Evolutionary conservation across 2,329 filamentous ascomycete genomes (phyloP).

Genomic region (Fusarium avenaceum): DNA sequence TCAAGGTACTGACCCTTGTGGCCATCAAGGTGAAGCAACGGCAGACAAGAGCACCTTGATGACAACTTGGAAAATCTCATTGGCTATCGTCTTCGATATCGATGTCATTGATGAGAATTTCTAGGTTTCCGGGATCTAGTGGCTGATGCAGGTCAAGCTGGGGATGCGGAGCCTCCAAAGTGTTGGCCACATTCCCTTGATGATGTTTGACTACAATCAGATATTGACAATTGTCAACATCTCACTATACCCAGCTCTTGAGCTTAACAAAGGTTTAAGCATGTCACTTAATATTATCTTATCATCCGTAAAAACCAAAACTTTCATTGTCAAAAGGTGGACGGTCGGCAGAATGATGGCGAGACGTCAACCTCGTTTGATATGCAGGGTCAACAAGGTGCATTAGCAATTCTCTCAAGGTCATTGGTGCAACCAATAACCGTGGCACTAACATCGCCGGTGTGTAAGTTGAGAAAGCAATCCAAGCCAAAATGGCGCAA

Average conservation of each 20-base stretch:
- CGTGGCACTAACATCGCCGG: background rate
- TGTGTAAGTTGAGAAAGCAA: background rate
- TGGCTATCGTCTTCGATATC: slow-evolving; percentile 7
- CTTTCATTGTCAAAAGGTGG: too few relatives aligned
- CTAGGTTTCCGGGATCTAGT: slow-evolving; percentile 7
- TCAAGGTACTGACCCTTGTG: slow-evolving; percentile 33
- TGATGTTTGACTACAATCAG: background rate
- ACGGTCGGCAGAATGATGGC: background rate
- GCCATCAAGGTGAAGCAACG: slow-evolving; percentile 41
- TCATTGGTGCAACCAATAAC: background rate
- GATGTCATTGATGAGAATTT: background rate
- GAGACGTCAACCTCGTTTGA: background rate
- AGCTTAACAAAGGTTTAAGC: background rate
- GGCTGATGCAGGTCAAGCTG: background rate
- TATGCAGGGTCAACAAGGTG: too few relatives aligned
- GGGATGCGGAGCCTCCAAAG: slow-evolving; percentile 26
- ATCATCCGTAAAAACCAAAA: too few relatives aligned
- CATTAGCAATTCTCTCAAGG: slow-evolving; percentile 10
- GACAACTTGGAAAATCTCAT: slow-evolving; percentile 23
- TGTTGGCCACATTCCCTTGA: background rate
- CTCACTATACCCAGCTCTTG: fast-evolving
- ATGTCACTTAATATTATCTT: too few relatives aligned
- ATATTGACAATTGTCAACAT: background rate
- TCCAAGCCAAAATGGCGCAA: too few relatives aligned
- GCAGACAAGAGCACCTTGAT: slow-evolving; percentile 22